Percentiles rank a stretch among this genome's conserved stretches.
Conservation (phyloP, 257 asterid species). For the Primulina eburnea region DNA sequence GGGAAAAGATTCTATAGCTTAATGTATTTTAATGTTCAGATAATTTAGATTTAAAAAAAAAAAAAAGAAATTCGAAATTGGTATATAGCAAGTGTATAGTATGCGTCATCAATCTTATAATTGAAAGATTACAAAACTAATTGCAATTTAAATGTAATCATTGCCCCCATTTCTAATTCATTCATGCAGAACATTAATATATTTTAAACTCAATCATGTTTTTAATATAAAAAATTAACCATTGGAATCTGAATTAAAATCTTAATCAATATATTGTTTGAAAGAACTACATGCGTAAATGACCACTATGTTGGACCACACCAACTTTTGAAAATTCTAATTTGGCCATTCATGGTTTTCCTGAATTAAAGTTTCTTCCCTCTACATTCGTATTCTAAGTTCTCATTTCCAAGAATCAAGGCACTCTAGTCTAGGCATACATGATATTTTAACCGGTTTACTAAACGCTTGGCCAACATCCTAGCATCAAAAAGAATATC, state of each 20-base stretch:
- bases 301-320: not conserved
- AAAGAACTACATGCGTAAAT: not conserved
- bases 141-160: conserved; percentile 41
- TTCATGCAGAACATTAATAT: conserved; percentile 35
- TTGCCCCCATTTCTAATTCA: conserved; percentile 39
- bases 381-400: not conserved
- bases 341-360: conserved; percentile 15
- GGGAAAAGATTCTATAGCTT: too few species aligned
- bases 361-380: not conserved
- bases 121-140: conserved; percentile 36
- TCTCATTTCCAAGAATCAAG: not conserved
- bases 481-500: too few species aligned
- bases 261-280: not conserved
- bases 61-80: not conserved
- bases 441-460: too few species aligned
- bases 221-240: conserved; percentile 19
- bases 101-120: conserved; percentile 26
- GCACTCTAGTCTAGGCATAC: too few species aligned
- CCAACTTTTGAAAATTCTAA: not conserved
- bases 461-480: too few species aligned
- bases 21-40: too few species aligned
- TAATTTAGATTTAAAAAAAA: not conserved
- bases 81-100: conserved; percentile 23
- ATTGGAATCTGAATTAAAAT: conserved; percentile 17
- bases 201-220: conserved; percentile 39